Conservation (phyloP, 306 rosid genomes). For the Vicia villosa region DNA sequence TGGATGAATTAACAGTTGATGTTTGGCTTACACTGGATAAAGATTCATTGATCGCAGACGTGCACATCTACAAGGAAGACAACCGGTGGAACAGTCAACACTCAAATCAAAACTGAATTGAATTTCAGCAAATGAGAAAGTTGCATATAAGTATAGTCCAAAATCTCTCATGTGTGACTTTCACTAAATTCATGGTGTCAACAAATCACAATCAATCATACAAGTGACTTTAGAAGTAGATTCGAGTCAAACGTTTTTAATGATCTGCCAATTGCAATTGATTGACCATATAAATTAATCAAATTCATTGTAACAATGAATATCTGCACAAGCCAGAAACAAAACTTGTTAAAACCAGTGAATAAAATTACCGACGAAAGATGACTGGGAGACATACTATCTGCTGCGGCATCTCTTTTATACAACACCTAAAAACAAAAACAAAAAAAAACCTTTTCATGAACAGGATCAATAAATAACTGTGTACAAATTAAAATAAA, state of each 20-base stretch:
- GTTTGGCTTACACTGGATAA: slow-evolving; percentile 81
- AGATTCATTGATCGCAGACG: slow-evolving; percentile 82
- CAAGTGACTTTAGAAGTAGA: not conserved
- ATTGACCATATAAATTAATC: not conserved
- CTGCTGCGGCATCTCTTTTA: slow-evolving; percentile 48
- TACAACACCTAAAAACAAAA: slow-evolving; percentile 60
- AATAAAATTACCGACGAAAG: slow-evolving; percentile 66
- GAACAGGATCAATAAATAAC: slow-evolving; percentile 6
- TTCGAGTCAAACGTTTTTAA: not conserved
- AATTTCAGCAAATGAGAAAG: slow-evolving; percentile 12
- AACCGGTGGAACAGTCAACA: slow-evolving; percentile 22
- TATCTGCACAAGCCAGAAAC: not conserved
- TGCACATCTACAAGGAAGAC: slow-evolving; percentile 71
- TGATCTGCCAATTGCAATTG: not conserved
- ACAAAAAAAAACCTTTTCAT: not conserved
- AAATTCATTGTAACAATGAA: slow-evolving; percentile 1
- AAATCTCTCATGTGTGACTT: not conserved
- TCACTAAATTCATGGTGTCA: not conserved
- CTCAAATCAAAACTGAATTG: slow-evolving; percentile 19
- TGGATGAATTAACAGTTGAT: slow-evolving; percentile 45
- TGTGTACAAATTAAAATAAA: not conserved
- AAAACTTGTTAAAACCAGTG: not conserved
- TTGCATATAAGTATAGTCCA: not conserved
- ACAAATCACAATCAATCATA: not conserved
- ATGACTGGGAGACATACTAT: slow-evolving; percentile 58